Evolutionary conservation across 345 rosid species (phyloP).

Genomic region (Euphorbia lathyris): DNA sequence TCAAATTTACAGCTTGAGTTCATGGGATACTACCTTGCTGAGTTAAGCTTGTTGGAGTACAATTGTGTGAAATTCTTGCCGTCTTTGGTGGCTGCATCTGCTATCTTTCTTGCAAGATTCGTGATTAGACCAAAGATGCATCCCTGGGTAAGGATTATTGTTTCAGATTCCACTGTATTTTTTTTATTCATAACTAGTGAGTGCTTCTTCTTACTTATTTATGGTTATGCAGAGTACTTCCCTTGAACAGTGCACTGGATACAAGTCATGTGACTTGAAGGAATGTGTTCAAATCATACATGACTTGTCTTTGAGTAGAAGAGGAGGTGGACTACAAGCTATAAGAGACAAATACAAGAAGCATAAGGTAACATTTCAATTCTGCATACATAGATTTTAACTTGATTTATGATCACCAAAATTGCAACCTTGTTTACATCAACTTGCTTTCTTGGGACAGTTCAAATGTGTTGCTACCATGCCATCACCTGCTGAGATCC

Average conservation of each 20-base stretch:
- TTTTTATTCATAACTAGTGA: no score
- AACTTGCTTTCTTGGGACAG: conserved; percentile 9
- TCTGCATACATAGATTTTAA: background rate
- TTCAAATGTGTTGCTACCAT: conserved; percentile 61
- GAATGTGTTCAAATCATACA: conserved; percentile 52
- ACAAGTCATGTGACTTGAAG: conserved; percentile 47
- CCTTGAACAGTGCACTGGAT: conserved; percentile 48
- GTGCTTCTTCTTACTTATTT: background rate
- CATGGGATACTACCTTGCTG: background rate
- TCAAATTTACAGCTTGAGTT: conserved; percentile 32
- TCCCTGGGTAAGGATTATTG: conserved; percentile 54
- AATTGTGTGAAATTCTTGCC: conserved; percentile 62
- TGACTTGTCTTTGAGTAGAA: conserved; percentile 53
- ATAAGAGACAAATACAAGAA: conserved; percentile 41
- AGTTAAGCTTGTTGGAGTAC: conserved; percentile 44
- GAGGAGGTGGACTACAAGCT: conserved; percentile 51
- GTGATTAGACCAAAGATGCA: no score
- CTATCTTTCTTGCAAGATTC: conserved; percentile 40
- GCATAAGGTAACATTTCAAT: conserved; percentile 31
- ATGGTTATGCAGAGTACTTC: conserved; percentile 37
- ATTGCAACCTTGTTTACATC: conserved; percentile 9
- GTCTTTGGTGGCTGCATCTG: conserved; percentile 70
- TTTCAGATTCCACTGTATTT: background rate
- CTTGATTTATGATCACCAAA: background rate
- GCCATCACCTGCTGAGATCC: conserved; percentile 57